A percentile compares a stretch with the other conserved stretches of the same genome.
These are phyloP conservation scores for Symbiodinium pilosum DNA, from an alignment of 73 alveolate genomes.

Conservation along the genomic window DNA sequence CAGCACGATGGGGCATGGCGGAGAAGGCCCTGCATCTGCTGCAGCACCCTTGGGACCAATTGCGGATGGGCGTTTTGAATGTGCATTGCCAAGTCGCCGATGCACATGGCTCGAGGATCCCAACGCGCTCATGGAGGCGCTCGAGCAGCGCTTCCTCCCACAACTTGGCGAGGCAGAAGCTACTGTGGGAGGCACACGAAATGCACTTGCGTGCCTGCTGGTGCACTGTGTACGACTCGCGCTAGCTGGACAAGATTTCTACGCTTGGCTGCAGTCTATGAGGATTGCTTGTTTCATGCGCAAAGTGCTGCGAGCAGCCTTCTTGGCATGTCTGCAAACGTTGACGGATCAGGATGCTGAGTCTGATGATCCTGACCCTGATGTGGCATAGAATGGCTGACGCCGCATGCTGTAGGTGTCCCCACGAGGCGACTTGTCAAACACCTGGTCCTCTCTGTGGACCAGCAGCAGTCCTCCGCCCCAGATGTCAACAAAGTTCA, in stretches of 20 bases:
- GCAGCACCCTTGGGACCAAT: not conserved
- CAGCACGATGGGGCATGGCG: not conserved
- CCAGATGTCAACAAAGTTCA: too few relatives aligned
- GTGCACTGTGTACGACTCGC: not conserved
- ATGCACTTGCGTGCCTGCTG: not conserved
- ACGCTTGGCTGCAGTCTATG: not conserved
- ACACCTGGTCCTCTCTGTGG: too few relatives aligned
- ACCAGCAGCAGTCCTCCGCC: too few relatives aligned
- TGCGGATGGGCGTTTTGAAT: not conserved
- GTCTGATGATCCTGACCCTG: too few relatives aligned
- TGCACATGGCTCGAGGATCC: not conserved
- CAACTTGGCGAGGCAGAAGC: not conserved
- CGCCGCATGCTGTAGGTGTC: too few relatives aligned
- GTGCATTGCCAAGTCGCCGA: not conserved
- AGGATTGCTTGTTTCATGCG: too few relatives aligned
- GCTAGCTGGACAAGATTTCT: not conserved
- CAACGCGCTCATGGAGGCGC: not conserved
- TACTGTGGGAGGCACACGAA: not conserved
- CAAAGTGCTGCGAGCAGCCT: too few relatives aligned
- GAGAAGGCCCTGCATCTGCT: not conserved
- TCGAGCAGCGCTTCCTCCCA: not conserved
- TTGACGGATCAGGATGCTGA: too few relatives aligned
- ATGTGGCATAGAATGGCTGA: too few relatives aligned
- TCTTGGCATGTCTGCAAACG: too few relatives aligned
- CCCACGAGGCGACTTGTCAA: too few relatives aligned